Conservation (phyloP, 768 basidiomycete species). For the Leccinellum albellum region DNA sequence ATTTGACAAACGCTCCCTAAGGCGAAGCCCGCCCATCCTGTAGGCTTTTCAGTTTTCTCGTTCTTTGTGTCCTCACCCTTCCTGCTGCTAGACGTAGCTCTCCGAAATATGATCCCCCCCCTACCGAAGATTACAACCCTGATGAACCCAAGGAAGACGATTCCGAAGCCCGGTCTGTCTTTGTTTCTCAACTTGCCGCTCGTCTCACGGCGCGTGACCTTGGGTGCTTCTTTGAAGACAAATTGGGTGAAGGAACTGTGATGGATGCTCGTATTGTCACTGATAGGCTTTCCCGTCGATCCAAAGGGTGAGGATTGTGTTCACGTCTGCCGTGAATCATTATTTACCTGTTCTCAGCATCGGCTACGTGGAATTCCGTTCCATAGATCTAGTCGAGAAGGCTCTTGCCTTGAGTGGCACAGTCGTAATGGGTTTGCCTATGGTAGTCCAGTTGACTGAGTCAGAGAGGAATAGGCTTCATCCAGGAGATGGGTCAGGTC, state of each 20-base stretch:
- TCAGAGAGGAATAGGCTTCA: constrained; percentile 90
- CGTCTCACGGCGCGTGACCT: constrained; percentile 95
- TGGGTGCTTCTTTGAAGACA: constrained; percentile 98
- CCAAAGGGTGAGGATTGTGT: constrained; percentile 77
- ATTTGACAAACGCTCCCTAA: constrained; percentile 33
- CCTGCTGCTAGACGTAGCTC: constrained; percentile 54
- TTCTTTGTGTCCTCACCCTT: constrained; percentile 1
- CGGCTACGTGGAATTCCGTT: constrained; percentile 95
- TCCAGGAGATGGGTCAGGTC: constrained; percentile 77
- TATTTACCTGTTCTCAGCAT: constrained; percentile 54
- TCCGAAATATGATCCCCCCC: constrained; percentile 63
- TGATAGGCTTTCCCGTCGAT: constrained; percentile 88
- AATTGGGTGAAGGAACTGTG: constrained; percentile 88
- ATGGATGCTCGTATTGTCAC: constrained; percentile 97
- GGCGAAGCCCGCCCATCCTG: constrained; percentile 40
- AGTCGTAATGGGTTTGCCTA: constrained; percentile 96
- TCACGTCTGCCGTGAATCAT: not conserved
- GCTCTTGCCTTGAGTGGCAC: constrained; percentile 89
- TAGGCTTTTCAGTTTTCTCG: constrained; percentile 27
- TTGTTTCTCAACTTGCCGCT: constrained; percentile 97
- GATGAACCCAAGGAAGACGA: constrained; percentile 94
- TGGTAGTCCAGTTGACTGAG: constrained; percentile 95
- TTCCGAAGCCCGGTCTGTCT: constrained; percentile 96
- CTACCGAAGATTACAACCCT: constrained; percentile 68
- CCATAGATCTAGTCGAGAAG: constrained; percentile 87